Percentiles rank a stretch among this genome's conserved stretches.
Conservation (phyloP, 306 rosid genomes). For the Purshia tridentata region DNA sequence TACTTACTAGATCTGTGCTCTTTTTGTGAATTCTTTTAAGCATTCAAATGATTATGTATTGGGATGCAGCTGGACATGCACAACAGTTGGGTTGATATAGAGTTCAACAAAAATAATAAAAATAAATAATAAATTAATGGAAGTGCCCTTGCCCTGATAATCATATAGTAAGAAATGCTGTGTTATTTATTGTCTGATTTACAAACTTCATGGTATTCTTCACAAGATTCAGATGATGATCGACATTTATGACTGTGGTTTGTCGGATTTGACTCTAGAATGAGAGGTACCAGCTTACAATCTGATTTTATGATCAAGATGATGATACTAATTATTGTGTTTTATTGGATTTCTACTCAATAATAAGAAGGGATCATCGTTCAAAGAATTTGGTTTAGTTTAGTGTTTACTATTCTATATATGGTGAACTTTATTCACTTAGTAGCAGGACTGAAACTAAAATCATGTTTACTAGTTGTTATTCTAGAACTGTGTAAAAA, state of each 20-base stretch:
- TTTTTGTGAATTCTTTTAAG: neutral
- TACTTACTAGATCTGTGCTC: neutral
- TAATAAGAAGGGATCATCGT: no score
- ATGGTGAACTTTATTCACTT: no score
- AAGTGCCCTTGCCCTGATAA: neutral
- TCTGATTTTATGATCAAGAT: no score
- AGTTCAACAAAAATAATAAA: neutral
- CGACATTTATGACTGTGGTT: neutral
- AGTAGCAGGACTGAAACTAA: neutral
- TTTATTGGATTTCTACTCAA: no score
- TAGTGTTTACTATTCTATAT: no score
- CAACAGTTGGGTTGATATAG: neutral
- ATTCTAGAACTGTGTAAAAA: neutral
- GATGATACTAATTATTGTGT: no score
- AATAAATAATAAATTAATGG: neutral
- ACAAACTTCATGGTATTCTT: neutral
- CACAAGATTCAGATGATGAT: constrained; percentile 28
- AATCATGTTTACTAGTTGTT: constrained; percentile 7
- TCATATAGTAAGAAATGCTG: neutral
- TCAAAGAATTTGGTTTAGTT: no score
- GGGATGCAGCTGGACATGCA: neutral
- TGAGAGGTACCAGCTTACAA: constrained; percentile 7
- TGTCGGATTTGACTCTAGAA: neutral
- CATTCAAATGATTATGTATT: neutral
- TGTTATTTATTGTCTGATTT: neutral